Conservation (phyloP, 1,139 yeast genomes). For the Pichia sp. region DNA sequence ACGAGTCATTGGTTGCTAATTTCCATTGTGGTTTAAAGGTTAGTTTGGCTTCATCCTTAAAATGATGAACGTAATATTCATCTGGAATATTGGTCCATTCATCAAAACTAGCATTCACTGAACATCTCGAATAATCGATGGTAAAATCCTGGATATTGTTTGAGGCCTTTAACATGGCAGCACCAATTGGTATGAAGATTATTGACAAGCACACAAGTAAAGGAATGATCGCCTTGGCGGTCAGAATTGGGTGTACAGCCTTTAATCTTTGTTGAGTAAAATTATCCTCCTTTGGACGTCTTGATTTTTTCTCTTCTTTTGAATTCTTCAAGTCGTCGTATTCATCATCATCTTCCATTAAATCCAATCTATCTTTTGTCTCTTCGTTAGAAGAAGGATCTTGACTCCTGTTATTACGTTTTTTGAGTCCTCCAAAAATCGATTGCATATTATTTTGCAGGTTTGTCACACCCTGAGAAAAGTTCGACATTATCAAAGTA, state of each 20-base stretch:
- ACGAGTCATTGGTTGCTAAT: slow-evolving; percentile 38
- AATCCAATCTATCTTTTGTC: slow-evolving; percentile 12
- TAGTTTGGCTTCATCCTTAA: slow-evolving; percentile 30
- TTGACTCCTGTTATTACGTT: slow-evolving; percentile 2
- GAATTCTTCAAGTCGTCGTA: slow-evolving; percentile 31
- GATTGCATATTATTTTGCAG: slow-evolving; percentile 12
- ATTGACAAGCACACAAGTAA: slow-evolving; percentile 65
- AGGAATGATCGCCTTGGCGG: slow-evolving; percentile 87
- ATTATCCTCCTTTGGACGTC: slow-evolving; percentile 51
- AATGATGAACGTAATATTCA: slow-evolving; percentile 44
- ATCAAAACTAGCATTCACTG: slow-evolving; percentile 43
- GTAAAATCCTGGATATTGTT: slow-evolving; percentile 65
- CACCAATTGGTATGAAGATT: slow-evolving; percentile 89
- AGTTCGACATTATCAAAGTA: slow-evolving; percentile 5
- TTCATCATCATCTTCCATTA: slow-evolving; percentile 26
- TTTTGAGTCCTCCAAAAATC: slow-evolving; percentile 12
- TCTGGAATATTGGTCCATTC: slow-evolving; percentile 55
- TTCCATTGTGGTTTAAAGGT: slow-evolving; percentile 56
- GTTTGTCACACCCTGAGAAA: slow-evolving; percentile 10
- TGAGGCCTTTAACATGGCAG: slow-evolving; percentile 81
- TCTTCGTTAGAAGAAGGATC: not conserved
- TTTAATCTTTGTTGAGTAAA: slow-evolving; percentile 58
- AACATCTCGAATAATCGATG: slow-evolving; percentile 79
- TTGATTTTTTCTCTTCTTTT: slow-evolving; percentile 30
- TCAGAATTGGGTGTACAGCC: slow-evolving; percentile 70